A percentile compares a stretch with the other conserved stretches of the same genome.
Conservation (phyloP, 306 rosid species). For the Vigna angularis region DNA sequence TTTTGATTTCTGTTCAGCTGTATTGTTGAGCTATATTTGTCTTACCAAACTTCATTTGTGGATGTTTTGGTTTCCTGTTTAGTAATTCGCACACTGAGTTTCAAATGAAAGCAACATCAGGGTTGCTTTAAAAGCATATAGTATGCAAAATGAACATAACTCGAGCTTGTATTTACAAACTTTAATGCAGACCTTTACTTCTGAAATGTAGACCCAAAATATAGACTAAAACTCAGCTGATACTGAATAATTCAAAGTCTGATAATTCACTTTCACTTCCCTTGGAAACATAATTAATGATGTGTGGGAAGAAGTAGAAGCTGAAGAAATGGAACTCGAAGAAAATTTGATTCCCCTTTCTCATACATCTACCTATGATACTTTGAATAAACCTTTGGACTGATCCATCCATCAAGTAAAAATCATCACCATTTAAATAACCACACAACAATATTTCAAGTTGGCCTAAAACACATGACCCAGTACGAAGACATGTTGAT, state of each 20-base stretch:
- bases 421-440: not conserved
- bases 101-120: not conserved
- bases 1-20: not conserved
- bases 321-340: conserved; percentile 26
- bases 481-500: conserved; percentile 45
- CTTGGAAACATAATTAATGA: conserved; percentile 25
- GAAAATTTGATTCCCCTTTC: conserved; percentile 21
- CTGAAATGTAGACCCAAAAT: not conserved
- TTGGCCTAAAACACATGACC: conserved; percentile 55
- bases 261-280: conserved; percentile 29
- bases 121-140: not conserved
- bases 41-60: not conserved
- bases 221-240: not conserved
- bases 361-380: not conserved
- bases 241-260: conserved; percentile 11
- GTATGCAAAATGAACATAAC: not conserved
- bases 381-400: not conserved
- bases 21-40: not conserved
- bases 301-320: conserved; percentile 1
- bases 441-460: conserved; percentile 35
- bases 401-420: conserved; percentile 19
- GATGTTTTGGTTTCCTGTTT: not conserved
- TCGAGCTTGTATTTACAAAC: not conserved
- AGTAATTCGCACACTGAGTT: not conserved
- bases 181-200: not conserved